Evolutionary conservation across 2,329 filamentous ascomycete species (phyloP).

Genomic region (Coniochaeta prunicola): DNA sequence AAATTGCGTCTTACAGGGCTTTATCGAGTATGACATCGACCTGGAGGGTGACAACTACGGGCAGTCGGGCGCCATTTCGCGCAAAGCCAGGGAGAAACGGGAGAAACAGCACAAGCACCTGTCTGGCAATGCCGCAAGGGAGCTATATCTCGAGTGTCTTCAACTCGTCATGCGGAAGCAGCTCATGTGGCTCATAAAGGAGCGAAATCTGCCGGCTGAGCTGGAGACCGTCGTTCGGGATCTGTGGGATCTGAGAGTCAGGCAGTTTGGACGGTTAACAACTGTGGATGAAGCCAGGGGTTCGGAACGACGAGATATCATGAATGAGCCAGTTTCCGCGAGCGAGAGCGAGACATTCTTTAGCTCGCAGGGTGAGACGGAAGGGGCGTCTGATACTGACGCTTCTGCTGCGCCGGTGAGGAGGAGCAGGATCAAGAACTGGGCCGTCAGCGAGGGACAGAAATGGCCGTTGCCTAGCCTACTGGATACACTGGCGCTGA

Average conservation of each 20-base stretch:
- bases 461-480: conserved; percentile 56
- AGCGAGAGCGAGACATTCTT: conserved; percentile 33
- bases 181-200: conserved; percentile 62
- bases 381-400: conserved; percentile 16
- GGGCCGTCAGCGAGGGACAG: conserved; percentile 36
- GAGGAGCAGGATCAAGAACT: conserved; percentile 28
- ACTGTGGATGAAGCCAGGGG: conserved; percentile 25
- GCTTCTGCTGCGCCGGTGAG: conserved; percentile 22
- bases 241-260: conserved; percentile 70
- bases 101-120: conserved; percentile 50
- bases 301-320: conserved; percentile 17
- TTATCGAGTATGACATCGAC: conserved; percentile 47
- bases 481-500: conserved; percentile 68
- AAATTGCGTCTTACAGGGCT: conserved; percentile 30
- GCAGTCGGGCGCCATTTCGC: conserved; percentile 44
- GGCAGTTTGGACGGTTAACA: conserved; percentile 47
- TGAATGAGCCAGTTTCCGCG: conserved; percentile 2
- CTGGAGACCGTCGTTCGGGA: conserved; percentile 75
- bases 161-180: conserved; percentile 83
- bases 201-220: conserved; percentile 60
- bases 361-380: conserved; percentile 47
- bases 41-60: conserved; percentile 63
- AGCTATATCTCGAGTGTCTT: conserved; percentile 75
- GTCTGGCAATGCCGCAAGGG: conserved; percentile 59
- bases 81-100: conserved; percentile 50